Evolutionary conservation across 129 eudicot genomes (phyloP), one percentile per base, ranked within the genome.

Genomic region (Chrysanthemum seticuspe): DNA sequence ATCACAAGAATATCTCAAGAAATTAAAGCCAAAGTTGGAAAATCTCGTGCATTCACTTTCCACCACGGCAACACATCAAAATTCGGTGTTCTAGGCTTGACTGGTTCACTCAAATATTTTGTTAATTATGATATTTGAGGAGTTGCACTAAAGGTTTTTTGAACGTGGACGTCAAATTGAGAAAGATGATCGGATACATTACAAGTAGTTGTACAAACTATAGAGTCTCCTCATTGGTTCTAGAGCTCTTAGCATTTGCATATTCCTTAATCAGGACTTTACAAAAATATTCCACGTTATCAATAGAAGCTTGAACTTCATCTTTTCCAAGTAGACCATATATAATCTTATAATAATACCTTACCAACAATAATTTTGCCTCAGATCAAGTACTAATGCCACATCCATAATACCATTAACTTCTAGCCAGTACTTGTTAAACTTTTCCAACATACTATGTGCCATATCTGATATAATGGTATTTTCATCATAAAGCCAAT

Each of bases 1-100:
- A 74, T 62, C 10, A 53, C 71, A 29, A 65, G 18, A 6, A 74
- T 18, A 65, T 74, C 72, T 14, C 56, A 34, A 64, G 72, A 66
- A 16, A 65, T 34, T 12, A 16, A 16, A 27, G 49, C 72, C 0
- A 74, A n/a, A n/a, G 36, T 65, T 2, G 72, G 71, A 62, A 47
- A 74, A 2, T 65, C 52, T 2, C 3, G 50, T 18, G 19, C 62
- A 25, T 51, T 74, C 13, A 21, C 29, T 12, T 74, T 74, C 78
- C 71, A 74, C 79, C 72, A 75, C 3, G 40, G 11, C 48, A 65
- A 65, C 3, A 65, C 16, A 64, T 75, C 79, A 75, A 75, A 75
- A 2, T 57, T 67, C 0, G 47, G 51, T 1, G 27, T 16, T 19
- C 18, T 55, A 5, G 73, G 65, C 13, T 64, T 6, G 12, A 50